Evolutionary conservation across 2,329 filamentous ascomycete species (phyloP).

Genomic region (Cryphonectria carpinicola): DNA sequence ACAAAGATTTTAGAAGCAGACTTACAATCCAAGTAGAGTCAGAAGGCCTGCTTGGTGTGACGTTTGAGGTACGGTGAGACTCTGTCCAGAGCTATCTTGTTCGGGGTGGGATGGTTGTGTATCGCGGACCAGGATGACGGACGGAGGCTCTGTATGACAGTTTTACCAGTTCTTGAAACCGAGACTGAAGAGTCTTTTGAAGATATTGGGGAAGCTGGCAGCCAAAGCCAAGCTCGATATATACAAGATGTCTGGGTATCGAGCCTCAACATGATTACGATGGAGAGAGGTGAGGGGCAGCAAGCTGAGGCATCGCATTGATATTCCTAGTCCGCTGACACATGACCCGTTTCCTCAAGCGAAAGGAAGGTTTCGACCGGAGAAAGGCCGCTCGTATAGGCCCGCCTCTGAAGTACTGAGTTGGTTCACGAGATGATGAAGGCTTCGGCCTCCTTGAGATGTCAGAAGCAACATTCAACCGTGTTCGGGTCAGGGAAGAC

Average conservation of each 20-base stretch:
- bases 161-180: background rate
- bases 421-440: background rate
- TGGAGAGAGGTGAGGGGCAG: background rate
- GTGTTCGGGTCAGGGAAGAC: background rate
- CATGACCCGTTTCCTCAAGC: constrained; percentile 20
- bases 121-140: background rate
- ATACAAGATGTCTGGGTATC: background rate
- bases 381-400: constrained; percentile 5
- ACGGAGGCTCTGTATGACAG: constrained; percentile 7
- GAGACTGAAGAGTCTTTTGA: background rate
- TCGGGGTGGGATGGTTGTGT: background rate
- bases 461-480: background rate
- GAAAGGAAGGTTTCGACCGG: constrained; percentile 15
- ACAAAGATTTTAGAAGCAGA: background rate
- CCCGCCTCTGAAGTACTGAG: background rate
- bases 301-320: background rate
- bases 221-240: background rate
- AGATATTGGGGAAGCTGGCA: background rate
- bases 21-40: background rate
- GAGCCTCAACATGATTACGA: constrained; percentile 1
- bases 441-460: background rate
- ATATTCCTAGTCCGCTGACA: constrained; percentile 7
- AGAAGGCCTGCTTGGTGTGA: background rate
- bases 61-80: constrained; percentile 11
- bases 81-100: constrained; percentile 11